phyloP scores from a whole-genome alignment of 2,329 filamentous ascomycete genomes.

The Fusarium nisikadoi region DNA sequence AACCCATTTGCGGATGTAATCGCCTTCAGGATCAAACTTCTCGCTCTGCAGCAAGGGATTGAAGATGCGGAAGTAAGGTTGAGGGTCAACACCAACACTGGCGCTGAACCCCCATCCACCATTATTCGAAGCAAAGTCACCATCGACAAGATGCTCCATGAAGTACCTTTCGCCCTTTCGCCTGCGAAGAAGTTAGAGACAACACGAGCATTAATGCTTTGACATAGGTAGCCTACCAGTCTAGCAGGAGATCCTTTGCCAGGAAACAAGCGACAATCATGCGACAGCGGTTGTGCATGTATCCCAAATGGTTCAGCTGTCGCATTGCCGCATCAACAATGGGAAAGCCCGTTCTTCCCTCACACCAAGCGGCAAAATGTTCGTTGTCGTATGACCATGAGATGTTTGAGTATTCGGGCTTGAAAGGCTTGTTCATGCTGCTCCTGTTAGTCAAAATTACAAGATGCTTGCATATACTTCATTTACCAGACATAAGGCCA shows the following conservation, averaged over 20 bases:
- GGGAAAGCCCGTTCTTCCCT: slow-evolving; percentile 81
- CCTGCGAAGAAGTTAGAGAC: slow-evolving; percentile 46
- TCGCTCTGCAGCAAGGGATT: slow-evolving; percentile 87
- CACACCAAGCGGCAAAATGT: slow-evolving; percentile 78
- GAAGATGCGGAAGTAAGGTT: slow-evolving; percentile 92
- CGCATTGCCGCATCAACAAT: slow-evolving; percentile 90
- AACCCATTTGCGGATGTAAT: slow-evolving; percentile 86
- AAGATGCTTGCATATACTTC: background rate
- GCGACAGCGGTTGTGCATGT: slow-evolving; percentile 86
- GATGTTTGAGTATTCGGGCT: slow-evolving; percentile 85
- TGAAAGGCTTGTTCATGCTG: slow-evolving; percentile 72
- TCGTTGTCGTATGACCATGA: slow-evolving; percentile 80
- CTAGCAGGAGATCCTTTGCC: slow-evolving; percentile 80
- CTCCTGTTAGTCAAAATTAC: background rate
- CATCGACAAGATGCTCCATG: slow-evolving; percentile 83
- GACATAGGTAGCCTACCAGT: slow-evolving; percentile 61
- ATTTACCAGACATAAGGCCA: slow-evolving; percentile 84
- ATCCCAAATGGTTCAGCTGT: slow-evolving; percentile 74
- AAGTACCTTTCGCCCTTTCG: slow-evolving; percentile 83
- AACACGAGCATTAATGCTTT: background rate
- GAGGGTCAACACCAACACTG: slow-evolving; percentile 80
- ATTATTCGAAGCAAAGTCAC: slow-evolving; percentile 83
- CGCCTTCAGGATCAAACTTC: slow-evolving; percentile 82
- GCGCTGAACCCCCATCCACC: slow-evolving; percentile 68
- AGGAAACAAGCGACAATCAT: slow-evolving; percentile 88